A percentile compares a stretch with the other conserved stretches of the same genome.
Conservation (phyloP, 2,329 filamentous ascomycete species). For the Colletotrichum falcatum region DNA sequence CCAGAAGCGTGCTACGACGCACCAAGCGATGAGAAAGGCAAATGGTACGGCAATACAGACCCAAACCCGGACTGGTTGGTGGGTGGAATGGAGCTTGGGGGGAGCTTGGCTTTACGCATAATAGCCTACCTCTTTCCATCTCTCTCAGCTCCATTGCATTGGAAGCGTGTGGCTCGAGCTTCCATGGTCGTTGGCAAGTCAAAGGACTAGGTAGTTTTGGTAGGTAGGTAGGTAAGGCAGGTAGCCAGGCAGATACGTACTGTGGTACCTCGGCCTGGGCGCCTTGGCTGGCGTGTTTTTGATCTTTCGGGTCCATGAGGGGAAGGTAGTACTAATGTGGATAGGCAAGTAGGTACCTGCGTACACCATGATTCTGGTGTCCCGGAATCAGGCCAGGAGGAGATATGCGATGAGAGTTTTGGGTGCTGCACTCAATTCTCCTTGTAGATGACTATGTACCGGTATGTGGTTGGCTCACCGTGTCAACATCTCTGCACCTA, state of each 20-base stretch:
- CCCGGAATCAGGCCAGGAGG: not conserved
- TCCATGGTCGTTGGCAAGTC: not conserved
- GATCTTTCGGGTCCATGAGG: not conserved
- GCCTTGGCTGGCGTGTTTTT: not conserved
- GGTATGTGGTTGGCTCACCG: not conserved
- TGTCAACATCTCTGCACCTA: not conserved
- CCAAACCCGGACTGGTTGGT: constrained; percentile 2
- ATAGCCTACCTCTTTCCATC: no score
- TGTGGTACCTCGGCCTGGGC: not conserved
- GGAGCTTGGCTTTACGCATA: constrained; percentile 27
- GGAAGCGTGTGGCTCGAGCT: constrained; percentile 32
- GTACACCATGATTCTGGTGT: not conserved
- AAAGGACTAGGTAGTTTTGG: not conserved
- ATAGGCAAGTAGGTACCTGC: not conserved
- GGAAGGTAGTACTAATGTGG: not conserved
- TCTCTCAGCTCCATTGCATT: constrained; percentile 12
- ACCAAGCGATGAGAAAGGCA: constrained; percentile 20
- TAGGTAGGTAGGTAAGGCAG: not conserved
- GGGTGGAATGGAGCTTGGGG: constrained; percentile 26
- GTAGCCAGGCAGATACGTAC: no score
- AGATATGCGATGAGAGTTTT: no score
- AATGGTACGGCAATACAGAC: constrained; percentile 15
- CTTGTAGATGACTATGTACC: no score
- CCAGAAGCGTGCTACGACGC: not conserved
- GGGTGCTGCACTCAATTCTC: no score